Base-by-base conservation (phyloP, 805 yeast genomes). In the Kazachstania kunashirensis region DNA sequence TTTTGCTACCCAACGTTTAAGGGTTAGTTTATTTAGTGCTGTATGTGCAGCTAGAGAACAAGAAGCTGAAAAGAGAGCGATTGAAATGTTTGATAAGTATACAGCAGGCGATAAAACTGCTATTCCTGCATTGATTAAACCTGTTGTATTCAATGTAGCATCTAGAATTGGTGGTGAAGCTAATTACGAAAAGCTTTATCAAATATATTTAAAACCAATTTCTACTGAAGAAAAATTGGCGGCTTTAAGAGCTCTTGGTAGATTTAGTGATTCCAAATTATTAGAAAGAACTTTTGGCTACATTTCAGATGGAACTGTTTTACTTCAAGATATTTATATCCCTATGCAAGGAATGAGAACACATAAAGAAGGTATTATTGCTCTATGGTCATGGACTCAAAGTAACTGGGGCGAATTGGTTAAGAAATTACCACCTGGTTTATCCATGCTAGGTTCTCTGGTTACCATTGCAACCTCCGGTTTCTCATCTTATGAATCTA, bases 381-480 rank as follows among this genome's bases (percentile, higher is more conserved):
- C 75, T 10, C 62, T 79, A 46, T 88, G 88, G 84, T 38, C 52
- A 13, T 89, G 95, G 95, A 53, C 76, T 48, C 68, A 71, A 49
- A 50, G 41, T 11, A 78, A 88, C 60, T 89, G 94, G 89, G 85
- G 75, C 39, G 70, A 65, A 31, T 54, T 89, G 42, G 62, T 63
- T 48, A 69, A 74, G 56, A 65, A 70, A 51, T 71, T 85, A 55
- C 95, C 96, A 35, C 84, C 94, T 12, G 80, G 84, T 10, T 70
- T 80, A 45, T 70, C 85, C 17, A 75, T 86, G 84, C 67, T 89
- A 49, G 81, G 89, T 15, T 67, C 79, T 14, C 77, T 92, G 40
- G 81, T 89, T 27, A 66, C 69, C 23, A 44, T 81, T 24, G 63
- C 78, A 33, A 70, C 83, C 27, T 61, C 76, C 17, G 75, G 80